Base-by-base conservation (phyloP, 495 filamentous ascomycete species). In the Endocarpon pusillum region DNA sequence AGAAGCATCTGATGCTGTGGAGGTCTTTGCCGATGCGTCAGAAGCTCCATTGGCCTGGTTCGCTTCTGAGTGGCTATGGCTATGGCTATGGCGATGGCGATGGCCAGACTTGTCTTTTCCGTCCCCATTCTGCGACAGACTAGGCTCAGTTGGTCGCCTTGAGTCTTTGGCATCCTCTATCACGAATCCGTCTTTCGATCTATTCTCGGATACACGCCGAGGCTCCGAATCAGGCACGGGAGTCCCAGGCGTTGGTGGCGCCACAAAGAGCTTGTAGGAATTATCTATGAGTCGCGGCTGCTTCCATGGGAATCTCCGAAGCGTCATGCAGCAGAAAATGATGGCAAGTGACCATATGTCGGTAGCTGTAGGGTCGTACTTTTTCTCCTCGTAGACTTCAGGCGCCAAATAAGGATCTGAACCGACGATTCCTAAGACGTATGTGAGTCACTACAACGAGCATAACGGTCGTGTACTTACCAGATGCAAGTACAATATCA, bases 261-360 rank as follows among this genome's bases (percentile, higher is more conserved):
- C 68, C 15, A 85, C 74, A 45, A 99, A 99, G 5, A 96, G 71
- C 41, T 81, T 81, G 57, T 81, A 99, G 0, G 87, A 94, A 51
- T 86, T 94, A 56, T 99, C 89, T 8, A 76, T 80, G 45, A 86
- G 59, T 21, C 87, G 73, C 14, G 89, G 89, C 21, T 84, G 74
- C 59, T 99, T 99, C 89, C 89, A 99, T 0, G 91, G 89, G 51
- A 96, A 99, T 11, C 91, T 67, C 22, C 89, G 67, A 21, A 99
- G 68, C 16, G 83, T 86, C 89, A 99, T 99, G 62, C 89, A 99
- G 52, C 89, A 94, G 58, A 89, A 96, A 37, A 97, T 94, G 48
- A 97, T 96, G 17, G 89, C 89, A 25, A 97, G 64, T 15, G 89
- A 97, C 89, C 89, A 97, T 41, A 97, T 78, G 64, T 97, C 89